A percentile compares a stretch with the other conserved stretches of the same genome.
These are phyloP conservation scores for Rhizophlyctis rosea DNA, from an alignment of 192 early-diverging fungal genomes.

Conservation along the genomic window DNA sequence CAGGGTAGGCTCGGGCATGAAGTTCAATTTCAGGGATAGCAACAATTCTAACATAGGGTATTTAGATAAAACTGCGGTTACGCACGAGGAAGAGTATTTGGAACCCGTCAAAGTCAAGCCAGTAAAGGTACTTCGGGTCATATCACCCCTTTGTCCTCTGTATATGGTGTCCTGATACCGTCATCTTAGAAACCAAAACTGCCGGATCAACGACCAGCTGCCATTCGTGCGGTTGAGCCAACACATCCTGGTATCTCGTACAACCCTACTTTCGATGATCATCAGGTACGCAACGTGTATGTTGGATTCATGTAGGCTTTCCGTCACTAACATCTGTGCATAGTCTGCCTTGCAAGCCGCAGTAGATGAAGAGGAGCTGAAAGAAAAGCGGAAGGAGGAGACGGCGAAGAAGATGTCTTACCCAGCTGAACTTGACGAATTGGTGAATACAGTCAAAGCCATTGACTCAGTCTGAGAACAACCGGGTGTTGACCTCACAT, in stretches of 20 bases:
- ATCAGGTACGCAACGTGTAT: slow-evolving; percentile 46
- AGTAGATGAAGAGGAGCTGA: slow-evolving; percentile 43
- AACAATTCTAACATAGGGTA: no score
- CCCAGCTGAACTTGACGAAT: slow-evolving; percentile 44
- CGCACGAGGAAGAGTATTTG: slow-evolving; percentile 49
- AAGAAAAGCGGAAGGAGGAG: slow-evolving; percentile 22
- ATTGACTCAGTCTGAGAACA: no score
- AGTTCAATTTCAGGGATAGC: no score
- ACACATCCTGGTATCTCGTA: slow-evolving; percentile 88
- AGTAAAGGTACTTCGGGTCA: slow-evolving; percentile 38
- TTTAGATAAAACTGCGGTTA: no score
- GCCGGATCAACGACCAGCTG: slow-evolving; percentile 26
- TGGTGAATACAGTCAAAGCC: no score
- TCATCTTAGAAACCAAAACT: slow-evolving; percentile 42
- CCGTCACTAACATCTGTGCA: neutral
- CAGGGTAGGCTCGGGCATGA: neutral
- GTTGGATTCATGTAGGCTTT: neutral
- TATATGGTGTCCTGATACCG: neutral
- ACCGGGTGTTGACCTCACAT: slow-evolving; percentile 3
- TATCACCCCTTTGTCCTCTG: neutral
- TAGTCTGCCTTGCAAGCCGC: slow-evolving; percentile 40
- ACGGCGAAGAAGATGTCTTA: slow-evolving; percentile 41
- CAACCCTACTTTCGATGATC: slow-evolving; percentile 77
- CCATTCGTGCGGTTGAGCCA: slow-evolving; percentile 65
- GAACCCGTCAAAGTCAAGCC: slow-evolving; percentile 39